Evolutionary conservation across 306 rosid species (phyloP).

Genomic region (Nissolia schottii): DNA sequence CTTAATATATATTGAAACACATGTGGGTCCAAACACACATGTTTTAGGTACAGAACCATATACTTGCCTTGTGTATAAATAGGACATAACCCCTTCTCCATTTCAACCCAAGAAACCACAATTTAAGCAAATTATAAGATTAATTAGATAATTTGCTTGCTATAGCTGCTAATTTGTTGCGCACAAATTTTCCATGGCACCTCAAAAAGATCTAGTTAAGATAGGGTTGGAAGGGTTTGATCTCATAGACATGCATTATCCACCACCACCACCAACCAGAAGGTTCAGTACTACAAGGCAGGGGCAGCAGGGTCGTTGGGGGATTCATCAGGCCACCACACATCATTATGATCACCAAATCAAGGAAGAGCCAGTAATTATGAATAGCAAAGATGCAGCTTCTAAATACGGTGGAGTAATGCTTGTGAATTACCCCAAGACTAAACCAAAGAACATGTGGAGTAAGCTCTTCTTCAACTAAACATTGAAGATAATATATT

Average conservation of each 20-base stretch:
- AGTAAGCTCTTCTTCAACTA: constrained; percentile 23
- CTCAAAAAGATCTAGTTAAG: constrained; percentile 31
- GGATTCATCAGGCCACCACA: not conserved
- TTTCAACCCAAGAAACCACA: constrained; percentile 16
- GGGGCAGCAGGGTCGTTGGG: constrained; percentile 10
- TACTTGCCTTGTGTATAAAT: constrained; percentile 11
- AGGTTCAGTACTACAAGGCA: not conserved
- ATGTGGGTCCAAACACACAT: not conserved
- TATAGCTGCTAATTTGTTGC: not conserved
- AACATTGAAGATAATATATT: not conserved
- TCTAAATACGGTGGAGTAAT: constrained; percentile 21
- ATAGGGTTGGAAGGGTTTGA: constrained; percentile 33
- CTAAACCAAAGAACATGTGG: constrained; percentile 28
- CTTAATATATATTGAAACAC: not conserved
- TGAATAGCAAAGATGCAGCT: constrained; percentile 29
- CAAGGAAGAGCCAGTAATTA: constrained; percentile 15
- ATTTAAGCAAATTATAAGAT: not conserved
- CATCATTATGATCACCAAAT: not conserved
- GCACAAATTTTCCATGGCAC: constrained; percentile 11
- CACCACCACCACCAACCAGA: constrained; percentile 20
- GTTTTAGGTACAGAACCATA: constrained; percentile 22
- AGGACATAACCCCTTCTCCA: not conserved
- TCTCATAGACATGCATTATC: constrained; percentile 20
- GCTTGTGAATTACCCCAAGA: constrained; percentile 7
- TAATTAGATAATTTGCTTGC: not conserved